phyloP scores from a whole-genome alignment of 371 early-diverging fungal species.

The Mucor sp. region DNA sequence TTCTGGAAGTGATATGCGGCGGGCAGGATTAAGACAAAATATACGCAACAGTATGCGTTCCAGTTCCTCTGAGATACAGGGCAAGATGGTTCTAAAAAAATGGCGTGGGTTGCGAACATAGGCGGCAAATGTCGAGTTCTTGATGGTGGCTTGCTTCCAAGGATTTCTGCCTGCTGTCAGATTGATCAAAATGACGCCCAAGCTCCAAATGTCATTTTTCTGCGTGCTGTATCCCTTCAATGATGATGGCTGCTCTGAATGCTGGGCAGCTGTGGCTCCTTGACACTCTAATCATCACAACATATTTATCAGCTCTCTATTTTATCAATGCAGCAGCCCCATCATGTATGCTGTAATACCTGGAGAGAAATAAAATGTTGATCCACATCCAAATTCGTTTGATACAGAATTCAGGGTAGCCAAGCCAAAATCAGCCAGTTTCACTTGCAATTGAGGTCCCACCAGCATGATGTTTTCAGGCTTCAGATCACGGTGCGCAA shows the following conservation, averaged over 20 bases:
- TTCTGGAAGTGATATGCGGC: slow-evolving; percentile 72
- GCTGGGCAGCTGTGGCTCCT: slow-evolving; percentile 53
- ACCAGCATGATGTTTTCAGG: slow-evolving; percentile 91
- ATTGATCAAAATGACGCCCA: slow-evolving; percentile 83
- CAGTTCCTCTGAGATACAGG: slow-evolving; percentile 69
- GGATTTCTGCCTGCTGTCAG: slow-evolving; percentile 78
- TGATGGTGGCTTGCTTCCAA: slow-evolving; percentile 75
- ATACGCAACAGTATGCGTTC: slow-evolving; percentile 70
- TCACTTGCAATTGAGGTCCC: slow-evolving; percentile 44
- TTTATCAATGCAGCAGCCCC: not conserved
- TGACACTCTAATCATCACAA: slow-evolving; percentile 68
- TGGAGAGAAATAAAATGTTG: slow-evolving; percentile 93
- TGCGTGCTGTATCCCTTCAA: slow-evolving; percentile 67
- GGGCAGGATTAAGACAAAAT: slow-evolving; percentile 71
- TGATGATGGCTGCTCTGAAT: slow-evolving; percentile 21
- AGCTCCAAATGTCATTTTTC: slow-evolving; percentile 83
- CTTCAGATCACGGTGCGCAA: slow-evolving; percentile 91
- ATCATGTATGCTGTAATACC: slow-evolving; percentile 35
- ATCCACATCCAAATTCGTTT: slow-evolving; percentile 78
- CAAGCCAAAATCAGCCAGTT: slow-evolving; percentile 81
- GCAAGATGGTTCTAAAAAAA: slow-evolving; percentile 66
- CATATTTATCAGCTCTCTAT: too few relatives aligned
- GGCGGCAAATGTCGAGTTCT: slow-evolving; percentile 71
- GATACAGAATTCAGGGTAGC: slow-evolving; percentile 70
- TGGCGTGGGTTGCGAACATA: slow-evolving; percentile 62